Percentiles rank a stretch among this genome's conserved stretches.
phyloP scores from a whole-genome alignment of 257 asterid genomes.

The Solanum neorickii region DNA sequence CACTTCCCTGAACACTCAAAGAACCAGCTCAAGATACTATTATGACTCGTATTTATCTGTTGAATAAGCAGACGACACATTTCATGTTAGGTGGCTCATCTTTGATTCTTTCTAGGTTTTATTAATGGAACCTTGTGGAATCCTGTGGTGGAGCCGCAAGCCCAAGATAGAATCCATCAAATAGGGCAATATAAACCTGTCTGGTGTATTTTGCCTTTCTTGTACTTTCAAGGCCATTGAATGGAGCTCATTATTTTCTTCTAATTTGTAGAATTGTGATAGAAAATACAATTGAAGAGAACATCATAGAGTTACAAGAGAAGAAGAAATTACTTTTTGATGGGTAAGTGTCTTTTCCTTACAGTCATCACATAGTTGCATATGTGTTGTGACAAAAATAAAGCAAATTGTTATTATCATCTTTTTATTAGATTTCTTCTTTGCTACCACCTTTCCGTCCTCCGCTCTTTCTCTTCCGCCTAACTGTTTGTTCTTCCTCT shows the following conservation, averaged over 20 bases:
- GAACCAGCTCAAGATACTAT: background rate
- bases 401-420: background rate
- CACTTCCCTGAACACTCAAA: too few relatives aligned
- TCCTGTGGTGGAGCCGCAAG: background rate
- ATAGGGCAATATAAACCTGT: background rate
- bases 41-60: background rate
- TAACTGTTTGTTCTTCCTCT: background rate
- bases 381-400: too few relatives aligned
- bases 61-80: background rate
- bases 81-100: background rate
- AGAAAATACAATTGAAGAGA: background rate
- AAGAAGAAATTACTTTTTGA: background rate
- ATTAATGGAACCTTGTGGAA: constrained; percentile 31
- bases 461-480: too few relatives aligned
- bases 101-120: constrained; percentile 38
- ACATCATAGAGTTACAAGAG: background rate
- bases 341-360: background rate
- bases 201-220: background rate
- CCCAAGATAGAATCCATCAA: background rate
- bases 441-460: background rate
- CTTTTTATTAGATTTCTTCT: background rate
- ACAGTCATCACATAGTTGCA: background rate
- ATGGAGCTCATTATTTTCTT: background rate
- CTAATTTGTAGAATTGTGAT: background rate
- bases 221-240: background rate